Conservation (phyloP, 495 filamentous ascomycete genomes). For the Aspergillus saccharolyticus region DNA sequence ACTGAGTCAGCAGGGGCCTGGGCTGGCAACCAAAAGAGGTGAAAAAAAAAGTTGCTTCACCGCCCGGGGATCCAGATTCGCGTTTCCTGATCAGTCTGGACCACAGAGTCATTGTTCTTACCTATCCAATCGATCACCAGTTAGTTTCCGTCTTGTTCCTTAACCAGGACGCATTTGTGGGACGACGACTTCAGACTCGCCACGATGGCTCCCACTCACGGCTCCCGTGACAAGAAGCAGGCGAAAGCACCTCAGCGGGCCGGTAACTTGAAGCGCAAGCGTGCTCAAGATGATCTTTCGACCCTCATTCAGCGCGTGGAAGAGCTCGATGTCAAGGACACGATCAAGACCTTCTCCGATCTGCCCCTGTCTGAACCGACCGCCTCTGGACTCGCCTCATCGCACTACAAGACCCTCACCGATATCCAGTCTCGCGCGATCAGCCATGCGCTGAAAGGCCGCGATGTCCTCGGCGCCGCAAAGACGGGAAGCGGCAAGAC, state of each 20-base stretch:
- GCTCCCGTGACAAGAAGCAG: conserved; percentile 20
- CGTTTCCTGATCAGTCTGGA: conserved; percentile 2
- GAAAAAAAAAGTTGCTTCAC: conserved; percentile 31
- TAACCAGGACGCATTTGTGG: not conserved
- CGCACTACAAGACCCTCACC: conserved; percentile 84
- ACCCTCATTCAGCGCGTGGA: conserved; percentile 44
- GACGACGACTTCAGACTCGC: not conserved
- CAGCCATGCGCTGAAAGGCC: conserved; percentile 76
- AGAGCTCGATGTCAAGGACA: conserved; percentile 47
- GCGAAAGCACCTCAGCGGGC: conserved; percentile 23
- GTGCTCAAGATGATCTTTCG: conserved; percentile 41
- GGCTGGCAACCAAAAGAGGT: conserved; percentile 5
- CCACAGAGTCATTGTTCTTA: conserved; percentile 9
- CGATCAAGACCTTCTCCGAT: conserved; percentile 58
- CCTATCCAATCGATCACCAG: not conserved
- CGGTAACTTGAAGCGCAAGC: conserved; percentile 59
- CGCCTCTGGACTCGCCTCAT: conserved; percentile 69
- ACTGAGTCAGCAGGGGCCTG: conserved; percentile 30
- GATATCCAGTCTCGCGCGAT: conserved; percentile 89
- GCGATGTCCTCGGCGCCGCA: conserved; percentile 88
- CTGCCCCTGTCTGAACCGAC: conserved; percentile 88
- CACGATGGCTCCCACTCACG: conserved; percentile 31
- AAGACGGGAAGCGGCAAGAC: conserved; percentile 98
- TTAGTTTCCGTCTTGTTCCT: not conserved
- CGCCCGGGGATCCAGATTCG: conserved; percentile 13